Evolutionary conservation across 371 early-diverging fungal species (phyloP).

Genomic region (Chytridium lagenaria): DNA sequence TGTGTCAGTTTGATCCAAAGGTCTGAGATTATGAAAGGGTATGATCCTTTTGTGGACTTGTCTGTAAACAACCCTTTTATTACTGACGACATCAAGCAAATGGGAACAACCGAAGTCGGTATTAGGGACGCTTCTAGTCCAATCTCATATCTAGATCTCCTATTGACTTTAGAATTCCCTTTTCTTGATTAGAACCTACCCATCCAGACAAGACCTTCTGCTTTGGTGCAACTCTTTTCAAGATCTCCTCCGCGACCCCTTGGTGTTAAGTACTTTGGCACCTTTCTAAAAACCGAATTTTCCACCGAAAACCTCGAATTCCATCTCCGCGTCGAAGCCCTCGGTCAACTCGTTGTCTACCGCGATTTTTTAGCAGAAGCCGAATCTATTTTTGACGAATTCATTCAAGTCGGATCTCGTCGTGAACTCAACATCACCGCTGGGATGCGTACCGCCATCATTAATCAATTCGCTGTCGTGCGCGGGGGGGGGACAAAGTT

Average conservation of each 20-base stretch:
- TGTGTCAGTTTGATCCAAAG: background rate
- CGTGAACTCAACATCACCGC: constrained; percentile 43
- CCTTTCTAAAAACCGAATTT: constrained; percentile 32
- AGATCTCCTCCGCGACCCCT: constrained; percentile 46
- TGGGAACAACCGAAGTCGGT: constrained; percentile 26
- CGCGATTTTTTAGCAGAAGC: constrained; percentile 33
- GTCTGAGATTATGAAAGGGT: constrained; percentile 21
- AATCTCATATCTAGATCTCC: background rate
- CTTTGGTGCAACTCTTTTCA: constrained; percentile 43
- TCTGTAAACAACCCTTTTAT: constrained; percentile 21
- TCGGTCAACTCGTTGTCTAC: constrained; percentile 31
- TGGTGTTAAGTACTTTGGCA: constrained; percentile 40
- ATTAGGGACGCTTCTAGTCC: background rate
- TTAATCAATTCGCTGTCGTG: constrained; percentile 32
- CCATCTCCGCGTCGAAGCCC: constrained; percentile 35
- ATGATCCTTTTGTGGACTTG: constrained; percentile 33
- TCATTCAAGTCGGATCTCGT: constrained; percentile 37
- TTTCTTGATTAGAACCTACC: constrained; percentile 16
- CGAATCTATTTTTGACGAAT: constrained; percentile 36
- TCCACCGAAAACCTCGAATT: constrained; percentile 42
- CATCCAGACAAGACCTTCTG: constrained; percentile 23
- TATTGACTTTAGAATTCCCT: background rate
- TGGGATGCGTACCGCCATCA: constrained; percentile 28
- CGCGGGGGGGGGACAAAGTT: background rate
- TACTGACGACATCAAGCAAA: constrained; percentile 26